Percentiles rank a stretch among this genome's conserved stretches.
Evolutionary conservation across 805 yeast species (phyloP).

Genomic region (Lipomyces sp.): DNA sequence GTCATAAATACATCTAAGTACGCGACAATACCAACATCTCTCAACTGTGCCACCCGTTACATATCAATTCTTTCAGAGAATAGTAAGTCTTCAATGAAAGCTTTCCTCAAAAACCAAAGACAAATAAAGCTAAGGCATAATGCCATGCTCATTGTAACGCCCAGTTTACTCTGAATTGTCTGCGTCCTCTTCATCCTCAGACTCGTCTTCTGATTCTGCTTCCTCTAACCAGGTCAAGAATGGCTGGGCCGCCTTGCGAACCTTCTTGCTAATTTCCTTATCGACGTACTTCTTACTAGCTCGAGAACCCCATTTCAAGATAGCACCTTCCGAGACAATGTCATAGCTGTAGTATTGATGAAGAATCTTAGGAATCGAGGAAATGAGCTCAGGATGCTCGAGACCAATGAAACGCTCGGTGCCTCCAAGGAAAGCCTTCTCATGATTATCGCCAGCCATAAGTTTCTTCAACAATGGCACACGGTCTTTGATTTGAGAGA

Average conservation of each 20-base stretch:
- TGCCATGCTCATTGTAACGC: background rate
- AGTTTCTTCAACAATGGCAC: conserved; percentile 81
- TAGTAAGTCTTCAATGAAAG: background rate
- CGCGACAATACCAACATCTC: background rate
- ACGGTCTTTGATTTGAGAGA: conserved; percentile 73
- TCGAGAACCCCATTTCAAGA: conserved; percentile 84
- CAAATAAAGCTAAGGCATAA: background rate
- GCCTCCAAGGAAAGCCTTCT: conserved; percentile 92
- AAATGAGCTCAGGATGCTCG: conserved; percentile 72
- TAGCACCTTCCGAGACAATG: conserved; percentile 79
- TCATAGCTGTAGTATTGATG: conserved; percentile 83
- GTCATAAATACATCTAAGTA: conserved; percentile 1
- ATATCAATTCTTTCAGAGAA: background rate
- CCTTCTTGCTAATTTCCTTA: conserved; percentile 89
- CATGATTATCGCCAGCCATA: conserved; percentile 64
- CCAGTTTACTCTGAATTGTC: background rate
- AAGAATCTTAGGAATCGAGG: conserved; percentile 78
- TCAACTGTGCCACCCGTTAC: background rate
- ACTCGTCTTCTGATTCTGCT: conserved; percentile 74
- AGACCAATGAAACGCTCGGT: conserved; percentile 90
- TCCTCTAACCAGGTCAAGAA: conserved; percentile 92
- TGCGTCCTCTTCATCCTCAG: conserved; percentile 40
- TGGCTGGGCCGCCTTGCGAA: conserved; percentile 94
- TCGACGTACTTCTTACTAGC: conserved; percentile 92
- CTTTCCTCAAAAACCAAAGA: background rate